phyloP scores from a whole-genome alignment of 2,329 filamentous ascomycete species.

The Pseudogymnoascus sp. region DNA sequence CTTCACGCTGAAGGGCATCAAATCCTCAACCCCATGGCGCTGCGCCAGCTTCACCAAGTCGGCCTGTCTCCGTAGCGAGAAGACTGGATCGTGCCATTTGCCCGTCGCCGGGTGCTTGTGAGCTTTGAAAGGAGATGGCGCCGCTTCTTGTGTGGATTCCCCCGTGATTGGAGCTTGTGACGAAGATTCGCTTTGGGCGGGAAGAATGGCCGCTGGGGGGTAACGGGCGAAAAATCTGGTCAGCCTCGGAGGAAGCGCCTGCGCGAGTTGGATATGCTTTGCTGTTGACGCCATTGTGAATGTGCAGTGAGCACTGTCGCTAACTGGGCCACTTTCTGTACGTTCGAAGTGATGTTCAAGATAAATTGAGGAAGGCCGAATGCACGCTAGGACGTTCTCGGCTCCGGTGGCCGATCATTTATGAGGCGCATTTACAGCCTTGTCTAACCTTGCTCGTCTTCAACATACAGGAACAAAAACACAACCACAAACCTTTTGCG shows the following conservation, averaged over 20 bases:
- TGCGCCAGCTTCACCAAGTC: conserved; percentile 81
- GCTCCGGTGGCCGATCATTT: neutral
- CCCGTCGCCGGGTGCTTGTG: conserved; percentile 71
- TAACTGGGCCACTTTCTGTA: neutral
- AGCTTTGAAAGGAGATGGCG: conserved; percentile 70
- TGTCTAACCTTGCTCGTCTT: neutral
- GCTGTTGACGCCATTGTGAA: conserved; percentile 17
- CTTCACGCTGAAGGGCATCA: conserved; percentile 71
- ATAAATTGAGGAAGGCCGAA: conserved; percentile 7
- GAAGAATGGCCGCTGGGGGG: conserved; percentile 59
- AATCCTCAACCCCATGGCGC: conserved; percentile 68
- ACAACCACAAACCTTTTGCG: neutral
- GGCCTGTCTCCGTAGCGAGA: conserved; percentile 78
- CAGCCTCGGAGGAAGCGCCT: conserved; percentile 66
- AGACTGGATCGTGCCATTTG: conserved; percentile 74
- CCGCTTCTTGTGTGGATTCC: neutral
- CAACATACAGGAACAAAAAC: neutral
- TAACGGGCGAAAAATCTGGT: conserved; percentile 84
- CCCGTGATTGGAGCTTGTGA: neutral
- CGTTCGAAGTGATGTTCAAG: conserved; percentile 1
- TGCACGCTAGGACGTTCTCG: neutral
- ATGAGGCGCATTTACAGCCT: conserved; percentile 9
- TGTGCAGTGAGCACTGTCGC: conserved; percentile 5
- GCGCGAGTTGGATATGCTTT: conserved; percentile 45
- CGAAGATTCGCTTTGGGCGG: conserved; percentile 19